Base-by-base conservation (phyloP, 345 rosid species). In the Melaleuca quinquenervia region DNA sequence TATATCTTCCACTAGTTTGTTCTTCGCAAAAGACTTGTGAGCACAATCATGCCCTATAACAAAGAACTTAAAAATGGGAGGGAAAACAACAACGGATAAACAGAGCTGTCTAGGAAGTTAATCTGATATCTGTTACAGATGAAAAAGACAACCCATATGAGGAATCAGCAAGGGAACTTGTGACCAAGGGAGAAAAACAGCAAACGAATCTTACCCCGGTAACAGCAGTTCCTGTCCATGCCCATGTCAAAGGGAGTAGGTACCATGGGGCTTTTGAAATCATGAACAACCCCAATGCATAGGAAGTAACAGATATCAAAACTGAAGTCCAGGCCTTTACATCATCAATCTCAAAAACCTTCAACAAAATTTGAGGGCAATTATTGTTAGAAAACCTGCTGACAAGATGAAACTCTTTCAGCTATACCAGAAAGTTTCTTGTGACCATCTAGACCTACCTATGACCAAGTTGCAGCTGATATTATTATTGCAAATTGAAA, bases 41-140 rank as follows among this genome's bases (percentile, higher is more conserved):
- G 98, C 98, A 89, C 99, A 97, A 86, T 97, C 99, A 58, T 97
- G 99, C 51, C 99, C 99, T 92, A 97, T 94, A 90, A 97, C 99
- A 93, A 97, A 97, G 90, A 97, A 94, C 98, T 97, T 62, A 82
- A 75, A 87, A 88, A 82, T 41, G 78, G 89, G 84, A 88, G 64
- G 84, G 64, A 80, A 82, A 24, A 84, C 49, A 24, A 44, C 80
- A 87, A 21, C 80, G 82, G 84, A 83, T 85, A 62, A 85, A 86
- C 74, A 27, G 86, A 80, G 85, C 56, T 87, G 86, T 82, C 29
- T n/a, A 27, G 53, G 85, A 76, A 80, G 50, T 22, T 64, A 29
- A 64, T 64, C 76, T 64, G 32, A 16, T 8, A 64, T 64, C 18
- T 64, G 45, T 32, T 50, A 36, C 50, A 55, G 11, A 27, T 18